phyloP scores from a whole-genome alignment of 768 basidiomycete species.

The Agrocybe chaxingu region DNA sequence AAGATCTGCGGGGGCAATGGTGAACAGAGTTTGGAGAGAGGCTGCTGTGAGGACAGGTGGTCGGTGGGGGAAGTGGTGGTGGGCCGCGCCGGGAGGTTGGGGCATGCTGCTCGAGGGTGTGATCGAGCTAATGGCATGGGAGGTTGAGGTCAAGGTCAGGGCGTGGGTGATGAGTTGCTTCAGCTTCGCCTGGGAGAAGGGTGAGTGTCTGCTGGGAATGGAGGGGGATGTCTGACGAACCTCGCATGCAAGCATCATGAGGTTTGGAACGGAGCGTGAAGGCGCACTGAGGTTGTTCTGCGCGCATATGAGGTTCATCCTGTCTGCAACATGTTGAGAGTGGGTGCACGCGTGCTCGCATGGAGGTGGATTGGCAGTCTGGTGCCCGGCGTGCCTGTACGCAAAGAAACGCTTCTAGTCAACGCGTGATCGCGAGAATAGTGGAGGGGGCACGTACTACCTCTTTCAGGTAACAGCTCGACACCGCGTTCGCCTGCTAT shows the following conservation, averaged over 20 bases:
- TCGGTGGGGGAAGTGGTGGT: constrained; percentile 30
- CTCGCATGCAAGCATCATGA: constrained; percentile 79
- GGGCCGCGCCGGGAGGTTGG: constrained; percentile 10
- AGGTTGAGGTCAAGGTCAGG: constrained; percentile 70
- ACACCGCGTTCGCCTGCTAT: constrained; percentile 70
- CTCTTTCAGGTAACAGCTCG: constrained; percentile 58
- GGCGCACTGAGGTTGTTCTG: constrained; percentile 69
- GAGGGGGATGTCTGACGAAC: constrained; percentile 32
- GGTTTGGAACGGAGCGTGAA: constrained; percentile 56
- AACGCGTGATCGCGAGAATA: neutral
- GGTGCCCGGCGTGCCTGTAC: constrained; percentile 65
- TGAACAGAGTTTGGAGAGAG: constrained; percentile 77
- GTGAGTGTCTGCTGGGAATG: neutral
- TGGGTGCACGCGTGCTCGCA: constrained; percentile 68
- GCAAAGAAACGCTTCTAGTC: neutral
- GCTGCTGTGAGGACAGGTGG: constrained; percentile 57
- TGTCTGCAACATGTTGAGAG: constrained; percentile 75
- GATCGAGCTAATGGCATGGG: constrained; percentile 76
- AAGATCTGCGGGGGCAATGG: constrained; percentile 71
- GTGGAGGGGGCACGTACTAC: constrained; percentile 40
- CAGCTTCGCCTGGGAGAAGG: constrained; percentile 58
- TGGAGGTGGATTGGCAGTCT: constrained; percentile 72
- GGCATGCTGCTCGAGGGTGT: constrained; percentile 48
- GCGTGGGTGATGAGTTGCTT: constrained; percentile 84
- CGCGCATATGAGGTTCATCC: constrained; percentile 77